Conservation (phyloP, 805 yeast genomes). For the Aciculoconidium aculeatum region DNA sequence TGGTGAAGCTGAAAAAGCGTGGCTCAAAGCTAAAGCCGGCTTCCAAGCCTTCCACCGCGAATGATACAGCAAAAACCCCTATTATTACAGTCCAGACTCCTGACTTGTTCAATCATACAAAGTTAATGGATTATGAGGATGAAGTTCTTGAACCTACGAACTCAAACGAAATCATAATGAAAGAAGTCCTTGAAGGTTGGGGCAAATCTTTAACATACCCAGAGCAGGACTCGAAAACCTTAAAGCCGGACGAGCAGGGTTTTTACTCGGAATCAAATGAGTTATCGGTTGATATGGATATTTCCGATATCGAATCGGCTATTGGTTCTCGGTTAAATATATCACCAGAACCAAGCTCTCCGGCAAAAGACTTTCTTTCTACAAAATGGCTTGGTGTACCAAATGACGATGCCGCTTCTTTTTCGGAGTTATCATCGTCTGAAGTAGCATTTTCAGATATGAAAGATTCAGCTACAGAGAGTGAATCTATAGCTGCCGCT, state of each 20-base stretch:
- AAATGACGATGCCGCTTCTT: constrained; percentile 14
- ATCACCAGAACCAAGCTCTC: background rate
- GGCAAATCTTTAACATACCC: constrained; percentile 21
- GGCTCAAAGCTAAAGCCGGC: constrained; percentile 3
- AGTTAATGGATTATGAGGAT: background rate
- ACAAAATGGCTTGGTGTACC: constrained; percentile 1
- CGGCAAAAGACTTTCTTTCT: background rate
- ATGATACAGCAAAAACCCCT: background rate
- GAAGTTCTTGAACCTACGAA: no score
- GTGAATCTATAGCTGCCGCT: background rate
- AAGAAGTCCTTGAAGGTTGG: constrained; percentile 21
- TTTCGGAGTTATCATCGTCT: constrained; percentile 15
- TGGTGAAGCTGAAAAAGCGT: constrained; percentile 13
- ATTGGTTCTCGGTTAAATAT: background rate
- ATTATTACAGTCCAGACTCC: constrained; percentile 2
- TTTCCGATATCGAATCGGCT: constrained; percentile 29
- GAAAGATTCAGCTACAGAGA: background rate
- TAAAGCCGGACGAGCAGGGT: constrained; percentile 33
- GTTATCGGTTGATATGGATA: constrained; percentile 12
- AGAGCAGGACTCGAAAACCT: constrained; percentile 10
- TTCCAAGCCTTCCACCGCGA: background rate
- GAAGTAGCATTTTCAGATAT: constrained; percentile 8
- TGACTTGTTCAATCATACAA: constrained; percentile 2
- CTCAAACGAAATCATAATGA: no score
- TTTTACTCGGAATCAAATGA: constrained; percentile 26